Evolutionary conservation across 805 yeast species (phyloP).

Genomic region (Pichia californica): DNA sequence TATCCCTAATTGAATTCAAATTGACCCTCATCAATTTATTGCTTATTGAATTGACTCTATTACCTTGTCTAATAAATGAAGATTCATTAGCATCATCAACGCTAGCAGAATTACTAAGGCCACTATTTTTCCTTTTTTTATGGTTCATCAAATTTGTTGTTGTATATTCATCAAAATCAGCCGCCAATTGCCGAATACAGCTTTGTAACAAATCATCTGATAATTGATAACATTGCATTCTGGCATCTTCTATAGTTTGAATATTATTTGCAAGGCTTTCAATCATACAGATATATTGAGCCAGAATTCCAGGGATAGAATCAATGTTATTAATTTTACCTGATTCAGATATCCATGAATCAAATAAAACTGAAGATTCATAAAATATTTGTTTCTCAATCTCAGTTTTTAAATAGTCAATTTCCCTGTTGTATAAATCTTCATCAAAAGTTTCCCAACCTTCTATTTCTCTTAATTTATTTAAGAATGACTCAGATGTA

Average conservation of each 20-base stretch:
- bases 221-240: conserved; percentile 4
- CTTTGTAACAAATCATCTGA: conserved; percentile 5
- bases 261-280: conserved; percentile 3
- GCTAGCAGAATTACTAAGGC: not conserved
- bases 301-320: conserved; percentile 4
- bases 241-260: conserved; percentile 6
- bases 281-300: conserved; percentile 5
- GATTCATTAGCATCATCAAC: not conserved
- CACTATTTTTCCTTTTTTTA: conserved; percentile 5
- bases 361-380: conserved; percentile 50
- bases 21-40: conserved; percentile 14
- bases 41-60: conserved; percentile 13
- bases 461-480: conserved; percentile 44
- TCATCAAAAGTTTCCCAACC: conserved; percentile 48
- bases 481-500: conserved; percentile 40
- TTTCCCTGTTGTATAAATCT: conserved; percentile 33
- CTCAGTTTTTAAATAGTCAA: conserved; percentile 39
- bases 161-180: not conserved
- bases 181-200: not conserved
- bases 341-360: conserved; percentile 28
- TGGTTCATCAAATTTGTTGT: not conserved
- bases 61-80: conserved; percentile 8
- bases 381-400: conserved; percentile 49
- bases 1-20: conserved; percentile 3
- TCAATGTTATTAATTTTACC: not conserved